Base-by-base conservation (phyloP, 805 yeast species). In the Yarrowia yakushimensis region DNA sequence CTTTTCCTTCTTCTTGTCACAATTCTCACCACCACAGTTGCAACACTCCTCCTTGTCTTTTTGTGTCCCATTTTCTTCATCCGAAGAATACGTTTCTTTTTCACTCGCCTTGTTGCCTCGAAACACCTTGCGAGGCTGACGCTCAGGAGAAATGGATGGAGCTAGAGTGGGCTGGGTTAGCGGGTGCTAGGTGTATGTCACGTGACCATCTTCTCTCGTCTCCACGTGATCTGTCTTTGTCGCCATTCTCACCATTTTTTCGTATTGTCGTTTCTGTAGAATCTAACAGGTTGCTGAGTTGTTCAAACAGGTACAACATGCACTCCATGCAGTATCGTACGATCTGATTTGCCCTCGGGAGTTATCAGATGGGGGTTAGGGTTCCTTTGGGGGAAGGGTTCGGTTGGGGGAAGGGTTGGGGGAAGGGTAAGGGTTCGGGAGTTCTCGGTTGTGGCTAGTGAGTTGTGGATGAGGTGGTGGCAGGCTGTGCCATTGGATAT, bases 1-100 rank as follows among this genome's bases (percentile, higher is more conserved):
- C 59, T 52, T 52, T 22, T 54, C 46, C 46, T 41, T 55, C 61
- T 55, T 55, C 48, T 55, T 55, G n/a, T 55, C 61, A n/a, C 61
- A 55, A 30, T 55, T 55, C 13, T 55, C 61, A 10, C 61, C 61
- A 12, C 61, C 61, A 22, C 61, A 55, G 39, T 55, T 55, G 39
- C 61, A 55, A 15, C 61, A 55, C 39, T 55, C 61, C 13, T 55
- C 48, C 15, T 55, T 39, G 37, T 30, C 34, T 6, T n/a, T n/a
- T n/a, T n/a, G n/a, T n/a, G n/a, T n/a, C n/a, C n/a, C n/a, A n/a
- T n/a, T n/a, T n/a, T n/a, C n/a, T n/a, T n/a, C n/a, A n/a, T n/a
- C n/a, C n/a, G n/a, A n/a, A n/a, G n/a, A n/a, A n/a, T n/a, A n/a
- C n/a, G n/a, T n/a, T n/a, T n/a, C n/a, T 7, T n/a, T 27, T 2